Conservation (phyloP, 2,329 filamentous ascomycete genomes). For the Aspergillus sp. region DNA sequence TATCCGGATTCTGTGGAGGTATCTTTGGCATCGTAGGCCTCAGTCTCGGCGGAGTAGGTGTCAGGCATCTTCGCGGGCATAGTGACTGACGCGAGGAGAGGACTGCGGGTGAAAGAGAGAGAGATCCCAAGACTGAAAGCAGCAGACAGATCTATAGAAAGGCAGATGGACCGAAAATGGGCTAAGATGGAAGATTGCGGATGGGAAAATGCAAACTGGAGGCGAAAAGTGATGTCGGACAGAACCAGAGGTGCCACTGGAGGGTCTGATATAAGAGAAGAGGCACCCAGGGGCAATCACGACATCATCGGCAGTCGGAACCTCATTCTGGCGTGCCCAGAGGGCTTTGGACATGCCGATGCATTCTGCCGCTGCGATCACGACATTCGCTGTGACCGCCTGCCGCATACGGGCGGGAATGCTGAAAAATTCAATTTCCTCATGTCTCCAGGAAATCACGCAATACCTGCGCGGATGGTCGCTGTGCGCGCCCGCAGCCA, state of each 20-base stretch:
- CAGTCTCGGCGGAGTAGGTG: slow-evolving; percentile 36
- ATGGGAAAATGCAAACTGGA: slow-evolving; percentile 43
- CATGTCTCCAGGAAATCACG: slow-evolving; percentile 36
- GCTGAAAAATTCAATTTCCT: slow-evolving; percentile 30
- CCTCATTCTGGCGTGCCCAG: slow-evolving; percentile 19
- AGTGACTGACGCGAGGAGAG: slow-evolving; percentile 13
- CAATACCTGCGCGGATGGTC: slow-evolving; percentile 33
- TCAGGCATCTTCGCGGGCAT: slow-evolving; percentile 39
- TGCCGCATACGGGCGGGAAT: slow-evolving; percentile 18
- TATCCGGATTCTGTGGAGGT: slow-evolving; percentile 82
- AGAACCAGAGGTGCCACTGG: slow-evolving; percentile 16
- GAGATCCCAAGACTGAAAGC: background rate
- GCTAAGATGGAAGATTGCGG: slow-evolving; percentile 40
- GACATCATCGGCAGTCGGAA: slow-evolving; percentile 29
- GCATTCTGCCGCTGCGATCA: slow-evolving; percentile 28
- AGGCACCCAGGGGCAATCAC: slow-evolving; percentile 26
- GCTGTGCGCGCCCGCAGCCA: slow-evolving; percentile 16
- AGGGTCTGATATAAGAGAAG: slow-evolving; percentile 26
- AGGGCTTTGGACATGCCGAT: slow-evolving; percentile 19
- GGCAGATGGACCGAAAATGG: slow-evolving; percentile 2
- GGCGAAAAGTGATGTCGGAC: slow-evolving; percentile 6
- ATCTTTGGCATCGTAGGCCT: slow-evolving; percentile 39
- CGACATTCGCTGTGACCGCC: slow-evolving; percentile 29
- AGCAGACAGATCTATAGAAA: slow-evolving; percentile 7
- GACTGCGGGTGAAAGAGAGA: background rate